phyloP scores from a whole-genome alignment of 768 basidiomycete genomes.

The Mycena kentingensis region DNA sequence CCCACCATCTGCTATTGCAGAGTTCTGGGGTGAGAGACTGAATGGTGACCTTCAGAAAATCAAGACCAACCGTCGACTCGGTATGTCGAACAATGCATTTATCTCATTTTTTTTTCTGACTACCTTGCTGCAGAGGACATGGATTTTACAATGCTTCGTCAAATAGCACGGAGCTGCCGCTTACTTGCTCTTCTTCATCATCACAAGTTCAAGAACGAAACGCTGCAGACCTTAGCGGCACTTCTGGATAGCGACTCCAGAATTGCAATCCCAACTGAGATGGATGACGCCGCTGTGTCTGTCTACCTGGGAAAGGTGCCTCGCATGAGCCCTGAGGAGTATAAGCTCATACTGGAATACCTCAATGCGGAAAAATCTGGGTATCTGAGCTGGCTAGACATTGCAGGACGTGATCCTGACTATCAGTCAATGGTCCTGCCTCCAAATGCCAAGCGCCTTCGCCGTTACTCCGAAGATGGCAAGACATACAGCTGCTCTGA shows the following conservation, averaged over 20 bases:
- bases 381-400: background rate
- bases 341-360: background rate
- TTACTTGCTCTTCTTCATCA: background rate
- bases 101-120: background rate
- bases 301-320: background rate
- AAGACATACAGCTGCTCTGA: background rate
- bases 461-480: background rate
- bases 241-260: background rate
- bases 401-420: background rate
- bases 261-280: background rate
- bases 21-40: conserved; percentile 16
- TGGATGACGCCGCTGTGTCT: background rate
- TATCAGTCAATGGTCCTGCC: background rate
- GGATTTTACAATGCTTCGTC: background rate
- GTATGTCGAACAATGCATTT: background rate
- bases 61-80: conserved; percentile 8
- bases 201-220: background rate
- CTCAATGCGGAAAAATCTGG: background rate
- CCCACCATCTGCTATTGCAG: conserved; percentile 9
- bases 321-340: background rate
- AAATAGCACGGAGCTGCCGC: background rate
- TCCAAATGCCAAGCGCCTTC: background rate
- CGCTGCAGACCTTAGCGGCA: background rate
- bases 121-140: background rate
- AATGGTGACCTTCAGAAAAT: conserved; percentile 12